Evolutionary conservation across 2,329 filamentous ascomycete genomes (phyloP).

Genomic region (Amauroascus niger): DNA sequence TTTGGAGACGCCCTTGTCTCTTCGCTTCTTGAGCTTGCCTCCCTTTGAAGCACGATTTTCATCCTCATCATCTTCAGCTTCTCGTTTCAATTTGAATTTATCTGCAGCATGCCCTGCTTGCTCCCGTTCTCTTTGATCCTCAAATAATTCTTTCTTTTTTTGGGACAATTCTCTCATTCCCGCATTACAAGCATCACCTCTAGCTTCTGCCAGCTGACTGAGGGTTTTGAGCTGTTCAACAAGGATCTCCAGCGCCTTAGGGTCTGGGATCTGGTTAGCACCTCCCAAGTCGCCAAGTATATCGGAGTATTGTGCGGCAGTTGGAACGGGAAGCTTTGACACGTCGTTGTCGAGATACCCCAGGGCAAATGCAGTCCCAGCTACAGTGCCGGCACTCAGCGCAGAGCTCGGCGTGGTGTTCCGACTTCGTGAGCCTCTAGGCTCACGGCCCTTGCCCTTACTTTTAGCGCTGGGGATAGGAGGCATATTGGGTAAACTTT

Average conservation of each 20-base stretch:
- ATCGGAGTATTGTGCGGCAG: constrained; percentile 47
- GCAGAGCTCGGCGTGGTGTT: constrained; percentile 54
- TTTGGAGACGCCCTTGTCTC: constrained; percentile 54
- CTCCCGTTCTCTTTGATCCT: constrained; percentile 44
- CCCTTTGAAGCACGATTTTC: constrained; percentile 41
- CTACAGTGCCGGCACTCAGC: constrained; percentile 38
- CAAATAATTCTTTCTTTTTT: constrained; percentile 48
- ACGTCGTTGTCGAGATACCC: constrained; percentile 48
- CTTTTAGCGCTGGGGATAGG: constrained; percentile 36
- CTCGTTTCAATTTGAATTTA: constrained; percentile 38
- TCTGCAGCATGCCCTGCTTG: constrained; percentile 40
- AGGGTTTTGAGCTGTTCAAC: constrained; percentile 48
- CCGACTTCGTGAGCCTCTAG: constrained; percentile 48
- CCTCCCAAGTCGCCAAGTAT: constrained; percentile 47
- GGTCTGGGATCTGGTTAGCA: constrained; percentile 41
- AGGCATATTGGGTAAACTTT: constrained; percentile 30
- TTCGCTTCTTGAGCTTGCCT: constrained; percentile 68
- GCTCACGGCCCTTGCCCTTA: constrained; percentile 47
- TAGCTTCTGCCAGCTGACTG: constrained; percentile 48
- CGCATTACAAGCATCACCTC: constrained; percentile 50
- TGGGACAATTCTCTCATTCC: constrained; percentile 51
- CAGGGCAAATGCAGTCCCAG: constrained; percentile 27
- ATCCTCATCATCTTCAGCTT: constrained; percentile 39
- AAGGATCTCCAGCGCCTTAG: constrained; percentile 40
- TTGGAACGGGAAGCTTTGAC: constrained; percentile 40